These are phyloP conservation scores for Collybia nuda DNA, from an alignment of 768 basidiomycete genomes.

Conservation along the genomic window DNA sequence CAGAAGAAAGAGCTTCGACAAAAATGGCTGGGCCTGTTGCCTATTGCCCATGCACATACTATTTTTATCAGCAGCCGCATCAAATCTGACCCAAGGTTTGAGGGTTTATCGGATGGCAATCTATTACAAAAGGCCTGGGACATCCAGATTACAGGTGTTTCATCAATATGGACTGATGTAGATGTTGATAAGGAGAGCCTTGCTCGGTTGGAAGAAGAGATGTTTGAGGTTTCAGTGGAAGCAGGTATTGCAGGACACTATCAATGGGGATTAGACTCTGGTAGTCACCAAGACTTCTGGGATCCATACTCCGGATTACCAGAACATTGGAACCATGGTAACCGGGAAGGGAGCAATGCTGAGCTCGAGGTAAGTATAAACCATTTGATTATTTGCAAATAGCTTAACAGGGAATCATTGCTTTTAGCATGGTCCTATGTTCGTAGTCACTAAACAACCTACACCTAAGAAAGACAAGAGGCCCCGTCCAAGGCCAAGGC, in stretches of 20 bases:
- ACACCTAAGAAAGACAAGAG: too few relatives aligned
- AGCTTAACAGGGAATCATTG: too few relatives aligned
- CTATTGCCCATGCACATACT: slow-evolving; percentile 16
- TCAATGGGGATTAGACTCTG: slow-evolving; percentile 23
- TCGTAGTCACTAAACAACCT: too few relatives aligned
- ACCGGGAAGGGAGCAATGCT: slow-evolving; percentile 5
- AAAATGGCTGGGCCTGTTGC: slow-evolving; percentile 2
- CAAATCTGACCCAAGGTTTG: neutral
- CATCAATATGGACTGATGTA: too few relatives aligned
- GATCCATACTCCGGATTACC: slow-evolving; percentile 11
- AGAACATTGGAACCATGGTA: slow-evolving; percentile 9
- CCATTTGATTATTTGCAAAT: too few relatives aligned
- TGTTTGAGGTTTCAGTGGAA: slow-evolving; percentile 19
- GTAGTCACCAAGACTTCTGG: slow-evolving; percentile 20
- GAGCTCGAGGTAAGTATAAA: slow-evolving; percentile 1
- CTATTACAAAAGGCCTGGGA: neutral
- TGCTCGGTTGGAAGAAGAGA: slow-evolving; percentile 19
- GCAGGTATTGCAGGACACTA: slow-evolving; percentile 19
- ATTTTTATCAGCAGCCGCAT: slow-evolving; percentile 12
- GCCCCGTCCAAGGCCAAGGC: too few relatives aligned
- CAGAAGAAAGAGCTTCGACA: slow-evolving; percentile 2
- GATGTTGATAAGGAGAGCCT: slow-evolving; percentile 23
- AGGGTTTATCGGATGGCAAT: neutral
- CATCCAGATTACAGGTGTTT: neutral
- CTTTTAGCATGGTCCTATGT: too few relatives aligned